Evolutionary conservation across 2,329 filamentous ascomycete genomes (phyloP).

Genomic region (Aspergillus melleus): DNA sequence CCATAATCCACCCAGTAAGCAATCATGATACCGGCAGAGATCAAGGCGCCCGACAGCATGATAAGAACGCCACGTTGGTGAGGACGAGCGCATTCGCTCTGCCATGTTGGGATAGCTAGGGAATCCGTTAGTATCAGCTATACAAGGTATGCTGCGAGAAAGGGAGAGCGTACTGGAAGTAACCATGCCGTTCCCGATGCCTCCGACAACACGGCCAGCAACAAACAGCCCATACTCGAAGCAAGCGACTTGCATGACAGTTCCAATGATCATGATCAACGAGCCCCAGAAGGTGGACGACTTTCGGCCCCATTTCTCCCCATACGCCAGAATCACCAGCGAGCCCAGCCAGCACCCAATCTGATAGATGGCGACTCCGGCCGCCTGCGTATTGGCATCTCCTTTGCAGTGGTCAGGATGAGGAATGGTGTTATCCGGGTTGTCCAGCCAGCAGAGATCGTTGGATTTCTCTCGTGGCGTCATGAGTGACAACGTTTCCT

Average conservation of each 20-base stretch:
- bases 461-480: constrained; percentile 6
- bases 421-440: not conserved
- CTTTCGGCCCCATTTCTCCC: constrained; percentile 7
- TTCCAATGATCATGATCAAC: constrained; percentile 7
- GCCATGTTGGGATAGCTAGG: constrained; percentile 31
- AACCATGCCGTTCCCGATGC: constrained; percentile 25
- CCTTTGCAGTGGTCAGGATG: constrained; percentile 4
- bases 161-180: constrained; percentile 23
- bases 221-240: constrained; percentile 37
- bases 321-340: constrained; percentile 6
- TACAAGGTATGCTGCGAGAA: not conserved
- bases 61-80: constrained; percentile 28
- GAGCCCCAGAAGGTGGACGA: constrained; percentile 10
- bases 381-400: constrained; percentile 7
- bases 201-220: constrained; percentile 30
- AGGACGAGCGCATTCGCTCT: constrained; percentile 30
- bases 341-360: constrained; percentile 8
- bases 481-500: constrained; percentile 4
- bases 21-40: constrained; percentile 23
- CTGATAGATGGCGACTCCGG: constrained; percentile 7
- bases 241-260: constrained; percentile 6
- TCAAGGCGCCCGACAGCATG: constrained; percentile 25
- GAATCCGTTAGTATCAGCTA: not conserved
- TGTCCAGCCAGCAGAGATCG: constrained; percentile 7
- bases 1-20: constrained; percentile 29